Percentiles rank a stretch among this genome's conserved stretches.
Conservation (phyloP, 768 basidiomycete genomes). For the Amanita thiersii region DNA sequence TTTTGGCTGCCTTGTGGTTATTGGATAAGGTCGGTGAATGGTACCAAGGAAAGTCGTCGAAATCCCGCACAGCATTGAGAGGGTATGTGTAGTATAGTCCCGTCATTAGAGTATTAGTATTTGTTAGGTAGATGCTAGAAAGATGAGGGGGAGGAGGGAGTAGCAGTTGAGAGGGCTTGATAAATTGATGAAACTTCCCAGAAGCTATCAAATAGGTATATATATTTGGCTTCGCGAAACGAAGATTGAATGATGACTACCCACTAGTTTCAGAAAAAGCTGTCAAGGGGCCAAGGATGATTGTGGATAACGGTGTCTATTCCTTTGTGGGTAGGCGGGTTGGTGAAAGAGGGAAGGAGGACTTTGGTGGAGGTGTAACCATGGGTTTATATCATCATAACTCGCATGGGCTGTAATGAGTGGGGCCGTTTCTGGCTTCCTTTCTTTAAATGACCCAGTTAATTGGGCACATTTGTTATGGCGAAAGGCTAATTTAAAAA, state of each 20-base stretch:
- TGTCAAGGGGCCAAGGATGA: not conserved
- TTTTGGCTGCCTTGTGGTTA: not conserved
- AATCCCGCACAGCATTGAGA: conserved; percentile 2
- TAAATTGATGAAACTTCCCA: too few relatives aligned
- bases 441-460: conserved; percentile 16
- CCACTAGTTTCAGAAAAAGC: not conserved
- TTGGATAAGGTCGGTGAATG: not conserved
- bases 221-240: too few relatives aligned
- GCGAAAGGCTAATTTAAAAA: conserved; percentile 19
- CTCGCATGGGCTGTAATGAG: conserved; percentile 13
- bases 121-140: too few relatives aligned
- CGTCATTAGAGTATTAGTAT: not conserved
- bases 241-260: too few relatives aligned
- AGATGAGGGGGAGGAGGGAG: too few relatives aligned
- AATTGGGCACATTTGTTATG: conserved; percentile 22
- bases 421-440: conserved; percentile 19
- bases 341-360: conserved; percentile 4
- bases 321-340: not conserved
- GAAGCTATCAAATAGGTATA: too few relatives aligned
- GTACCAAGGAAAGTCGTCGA: not conserved
- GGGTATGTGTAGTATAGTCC: not conserved
- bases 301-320: too few relatives aligned
- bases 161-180: too few relatives aligned
- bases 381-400: conserved; percentile 19
- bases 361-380: conserved; percentile 1